Evolutionary conservation across 129 eudicot species (phyloP).

Genomic region (Pseudognaphalium luteoalbum): DNA sequence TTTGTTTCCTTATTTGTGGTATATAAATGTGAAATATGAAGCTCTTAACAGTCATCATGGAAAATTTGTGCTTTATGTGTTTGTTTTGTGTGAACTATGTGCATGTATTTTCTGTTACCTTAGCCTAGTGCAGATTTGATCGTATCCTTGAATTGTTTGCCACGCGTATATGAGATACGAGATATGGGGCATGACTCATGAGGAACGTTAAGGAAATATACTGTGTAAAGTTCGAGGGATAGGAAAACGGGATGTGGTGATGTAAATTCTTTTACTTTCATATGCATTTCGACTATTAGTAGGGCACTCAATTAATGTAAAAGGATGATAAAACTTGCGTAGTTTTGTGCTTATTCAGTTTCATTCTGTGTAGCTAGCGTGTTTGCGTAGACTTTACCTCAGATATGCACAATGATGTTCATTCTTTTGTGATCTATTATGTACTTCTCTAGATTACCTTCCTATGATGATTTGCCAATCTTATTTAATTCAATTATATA

Average conservation of each 20-base stretch:
- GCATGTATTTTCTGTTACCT: background rate
- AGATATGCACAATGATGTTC: background rate
- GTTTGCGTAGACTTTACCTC: too few species aligned
- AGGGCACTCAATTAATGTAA: background rate
- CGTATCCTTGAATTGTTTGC: background rate
- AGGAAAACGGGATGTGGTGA: background rate
- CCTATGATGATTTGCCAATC: background rate
- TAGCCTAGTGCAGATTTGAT: background rate
- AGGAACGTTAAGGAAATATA: background rate
- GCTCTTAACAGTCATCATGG: background rate
- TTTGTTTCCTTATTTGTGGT: background rate
- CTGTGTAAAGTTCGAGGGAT: background rate
- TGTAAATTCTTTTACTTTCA: background rate
- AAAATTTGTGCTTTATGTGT: conserved; percentile 7
- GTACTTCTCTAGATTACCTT: background rate
- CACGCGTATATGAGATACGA: background rate
- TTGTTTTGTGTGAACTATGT: background rate
- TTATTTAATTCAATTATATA: background rate
- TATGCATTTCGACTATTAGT: background rate
- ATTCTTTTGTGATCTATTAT: too few species aligned
- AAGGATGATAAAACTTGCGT: background rate
- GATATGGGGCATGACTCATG: background rate
- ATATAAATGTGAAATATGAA: background rate
- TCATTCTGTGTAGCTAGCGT: background rate
- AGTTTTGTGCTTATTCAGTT: background rate